phyloP scores from a whole-genome alignment of 805 yeast species.

The Zygoascus bituminiphila region DNA sequence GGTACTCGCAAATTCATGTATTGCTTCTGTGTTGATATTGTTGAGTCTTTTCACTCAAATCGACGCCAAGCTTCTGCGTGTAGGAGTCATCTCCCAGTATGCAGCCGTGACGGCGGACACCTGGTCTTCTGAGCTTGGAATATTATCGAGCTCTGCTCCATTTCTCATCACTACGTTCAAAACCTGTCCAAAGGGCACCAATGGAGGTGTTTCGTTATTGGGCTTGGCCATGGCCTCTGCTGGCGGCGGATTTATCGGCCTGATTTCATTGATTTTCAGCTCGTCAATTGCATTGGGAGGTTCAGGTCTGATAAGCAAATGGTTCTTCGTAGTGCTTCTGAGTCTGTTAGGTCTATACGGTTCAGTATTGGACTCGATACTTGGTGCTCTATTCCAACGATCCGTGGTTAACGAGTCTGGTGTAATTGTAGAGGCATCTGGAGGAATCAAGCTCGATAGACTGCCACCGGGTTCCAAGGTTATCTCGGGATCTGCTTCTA shows the following conservation, averaged over 20 bases:
- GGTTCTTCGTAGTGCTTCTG: constrained; percentile 23
- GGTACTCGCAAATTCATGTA: constrained; percentile 35
- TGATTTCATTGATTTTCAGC: constrained; percentile 23
- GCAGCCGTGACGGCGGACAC: constrained; percentile 40
- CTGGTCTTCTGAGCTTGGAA: constrained; percentile 42
- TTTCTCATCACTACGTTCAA: constrained; percentile 34
- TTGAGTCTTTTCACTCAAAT: constrained; percentile 9
- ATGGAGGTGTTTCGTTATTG: constrained; percentile 36
- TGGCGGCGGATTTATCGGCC: constrained; percentile 32
- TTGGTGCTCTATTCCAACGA: constrained; percentile 36
- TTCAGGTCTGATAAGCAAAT: not conserved
- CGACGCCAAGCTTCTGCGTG: constrained; percentile 10
- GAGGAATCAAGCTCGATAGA: constrained; percentile 19
- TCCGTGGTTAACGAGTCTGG: constrained; percentile 31
- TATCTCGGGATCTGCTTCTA: constrained; percentile 29
- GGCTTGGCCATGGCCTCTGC: constrained; percentile 32
- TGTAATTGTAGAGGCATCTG: constrained; percentile 31
- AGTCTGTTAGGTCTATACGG: constrained; percentile 33
- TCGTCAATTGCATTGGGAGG: constrained; percentile 13
- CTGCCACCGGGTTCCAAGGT: constrained; percentile 14
- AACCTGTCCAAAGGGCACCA: constrained; percentile 40
- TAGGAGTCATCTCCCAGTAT: constrained; percentile 32
- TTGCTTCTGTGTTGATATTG: constrained; percentile 32
- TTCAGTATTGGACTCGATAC: constrained; percentile 33
- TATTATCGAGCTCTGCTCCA: constrained; percentile 32